Conservation (phyloP, 148 eudicot species). For the Polygonum maritimum region DNA sequence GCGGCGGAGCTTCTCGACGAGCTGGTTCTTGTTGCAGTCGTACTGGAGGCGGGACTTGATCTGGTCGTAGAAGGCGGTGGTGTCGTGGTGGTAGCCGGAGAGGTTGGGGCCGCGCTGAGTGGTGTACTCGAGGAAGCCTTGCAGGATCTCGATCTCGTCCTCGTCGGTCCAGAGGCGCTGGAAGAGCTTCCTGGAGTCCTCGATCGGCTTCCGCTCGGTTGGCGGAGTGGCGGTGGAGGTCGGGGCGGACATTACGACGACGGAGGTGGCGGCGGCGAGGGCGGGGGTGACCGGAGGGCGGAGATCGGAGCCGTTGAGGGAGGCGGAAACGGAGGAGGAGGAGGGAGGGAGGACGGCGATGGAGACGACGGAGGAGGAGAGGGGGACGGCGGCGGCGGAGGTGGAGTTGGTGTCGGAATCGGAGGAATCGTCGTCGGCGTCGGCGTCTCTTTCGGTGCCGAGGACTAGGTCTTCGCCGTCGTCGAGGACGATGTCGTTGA, state of each 20-base stretch:
- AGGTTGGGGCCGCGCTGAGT: constrained; percentile 35
- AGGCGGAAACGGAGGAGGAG: neutral
- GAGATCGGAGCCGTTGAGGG: constrained; percentile 4
- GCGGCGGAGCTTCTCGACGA: constrained; percentile 82
- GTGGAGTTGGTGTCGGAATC: constrained; percentile 11
- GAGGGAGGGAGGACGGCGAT: constrained; percentile 13
- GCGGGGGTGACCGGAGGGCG: neutral
- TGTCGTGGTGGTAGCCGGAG: constrained; percentile 69
- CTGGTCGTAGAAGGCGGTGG: constrained; percentile 89
- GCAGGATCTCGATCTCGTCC: constrained; percentile 89
- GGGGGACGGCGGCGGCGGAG: constrained; percentile 14
- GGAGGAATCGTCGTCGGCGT: constrained; percentile 23
- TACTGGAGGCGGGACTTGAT: constrained; percentile 69
- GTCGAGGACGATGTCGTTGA: constrained; percentile 29
- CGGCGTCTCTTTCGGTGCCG: constrained; percentile 19
- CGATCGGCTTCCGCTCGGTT: constrained; percentile 40
- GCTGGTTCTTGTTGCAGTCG: constrained; percentile 80
- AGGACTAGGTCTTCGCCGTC: constrained; percentile 19
- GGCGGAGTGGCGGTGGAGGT: constrained; percentile 13
- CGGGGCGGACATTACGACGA: constrained; percentile 6
- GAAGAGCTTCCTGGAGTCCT: constrained; percentile 64
- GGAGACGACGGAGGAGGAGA: constrained; percentile 15
- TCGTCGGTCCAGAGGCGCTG: constrained; percentile 92
- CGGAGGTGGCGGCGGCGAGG: constrained; percentile 4
- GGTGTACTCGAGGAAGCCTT: constrained; percentile 72